phyloP scores from a whole-genome alignment of 805 yeast species.

The Monosporozyma servazzii region DNA sequence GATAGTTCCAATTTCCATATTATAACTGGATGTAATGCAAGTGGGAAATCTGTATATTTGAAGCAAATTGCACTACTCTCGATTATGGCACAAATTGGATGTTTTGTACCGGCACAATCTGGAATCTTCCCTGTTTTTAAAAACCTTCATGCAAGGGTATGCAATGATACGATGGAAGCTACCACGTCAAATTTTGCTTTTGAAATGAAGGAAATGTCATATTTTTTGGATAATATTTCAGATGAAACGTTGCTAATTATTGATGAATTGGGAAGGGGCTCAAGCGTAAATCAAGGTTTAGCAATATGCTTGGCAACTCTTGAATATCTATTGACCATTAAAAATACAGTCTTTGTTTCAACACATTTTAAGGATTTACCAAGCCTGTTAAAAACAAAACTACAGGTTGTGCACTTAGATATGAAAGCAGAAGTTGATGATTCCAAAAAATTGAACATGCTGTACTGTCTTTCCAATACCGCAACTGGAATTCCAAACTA shows the following conservation, averaged over 20 bases:
- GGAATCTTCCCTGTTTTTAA: slow-evolving; percentile 36
- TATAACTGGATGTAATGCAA: slow-evolving; percentile 53
- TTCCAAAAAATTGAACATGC: slow-evolving; percentile 22
- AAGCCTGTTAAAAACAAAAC: slow-evolving; percentile 25
- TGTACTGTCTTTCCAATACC: slow-evolving; percentile 23
- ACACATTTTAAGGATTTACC: slow-evolving; percentile 41
- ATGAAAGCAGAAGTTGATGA: slow-evolving; percentile 26
- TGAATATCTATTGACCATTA: slow-evolving; percentile 29
- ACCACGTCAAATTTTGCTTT: slow-evolving; percentile 36
- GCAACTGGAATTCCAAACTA: slow-evolving; percentile 23
- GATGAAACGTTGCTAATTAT: slow-evolving; percentile 34
- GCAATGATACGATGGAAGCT: slow-evolving; percentile 29
- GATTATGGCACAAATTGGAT: slow-evolving; percentile 52
- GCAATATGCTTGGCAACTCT: slow-evolving; percentile 40
- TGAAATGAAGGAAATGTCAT: slow-evolving; percentile 42
- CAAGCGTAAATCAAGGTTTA: slow-evolving; percentile 44
- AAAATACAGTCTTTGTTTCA: slow-evolving; percentile 32
- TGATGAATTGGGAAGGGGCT: slow-evolving; percentile 51
- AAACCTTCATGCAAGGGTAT: slow-evolving; percentile 32
- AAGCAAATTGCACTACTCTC: slow-evolving; percentile 41
- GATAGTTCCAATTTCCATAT: slow-evolving; percentile 37
- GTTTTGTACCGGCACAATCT: slow-evolving; percentile 38
- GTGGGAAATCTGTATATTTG: slow-evolving; percentile 52
- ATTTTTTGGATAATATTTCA: slow-evolving; percentile 32
- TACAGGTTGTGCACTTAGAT: slow-evolving; percentile 32